Percentiles rank a stretch among this genome's conserved stretches.
Evolutionary conservation across 805 yeast species (phyloP).

Genomic region (Wickerhamiella brachini): DNA sequence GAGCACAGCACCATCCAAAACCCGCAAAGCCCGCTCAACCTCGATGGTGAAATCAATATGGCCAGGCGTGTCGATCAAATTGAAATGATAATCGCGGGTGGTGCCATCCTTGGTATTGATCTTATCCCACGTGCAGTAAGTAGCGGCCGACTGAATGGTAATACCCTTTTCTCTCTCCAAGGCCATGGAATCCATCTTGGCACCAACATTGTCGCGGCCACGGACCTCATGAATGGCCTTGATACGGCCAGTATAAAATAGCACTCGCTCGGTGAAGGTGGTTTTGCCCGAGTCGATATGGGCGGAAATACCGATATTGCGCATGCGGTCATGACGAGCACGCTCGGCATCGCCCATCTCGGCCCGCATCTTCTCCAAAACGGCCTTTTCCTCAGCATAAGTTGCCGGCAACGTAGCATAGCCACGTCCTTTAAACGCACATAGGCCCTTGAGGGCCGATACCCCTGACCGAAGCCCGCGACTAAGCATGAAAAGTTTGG

Average conservation of each 20-base stretch:
- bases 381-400: conserved; percentile 21
- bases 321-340: conserved; percentile 40
- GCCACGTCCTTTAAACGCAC: neutral
- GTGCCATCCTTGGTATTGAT: conserved; percentile 25
- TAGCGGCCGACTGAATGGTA: conserved; percentile 97
- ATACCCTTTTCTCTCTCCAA: conserved; percentile 97
- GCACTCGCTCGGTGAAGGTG: conserved; percentile 93
- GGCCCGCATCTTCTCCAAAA: conserved; percentile 20
- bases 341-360: conserved; percentile 22
- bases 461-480: neutral
- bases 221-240: conserved; percentile 86
- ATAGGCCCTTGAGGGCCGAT: neutral
- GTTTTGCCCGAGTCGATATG: conserved; percentile 98
- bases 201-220: conserved; percentile 96
- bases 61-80: conserved; percentile 96
- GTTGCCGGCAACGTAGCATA: conserved; percentile 8
- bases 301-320: conserved; percentile 96
- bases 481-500: conserved; percentile 1
- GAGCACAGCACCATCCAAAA: conserved; percentile 92
- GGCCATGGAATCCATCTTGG: conserved; percentile 99
- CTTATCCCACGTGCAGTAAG: conserved; percentile 93
- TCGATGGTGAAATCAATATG: conserved; percentile 98
- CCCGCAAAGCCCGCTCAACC: conserved; percentile 97
- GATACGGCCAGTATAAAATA: conserved; percentile 92
- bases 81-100: conserved; percentile 60